Base-by-base conservation (phyloP, 306 rosid species). In the Cyamopsis tetragonoloba region DNA sequence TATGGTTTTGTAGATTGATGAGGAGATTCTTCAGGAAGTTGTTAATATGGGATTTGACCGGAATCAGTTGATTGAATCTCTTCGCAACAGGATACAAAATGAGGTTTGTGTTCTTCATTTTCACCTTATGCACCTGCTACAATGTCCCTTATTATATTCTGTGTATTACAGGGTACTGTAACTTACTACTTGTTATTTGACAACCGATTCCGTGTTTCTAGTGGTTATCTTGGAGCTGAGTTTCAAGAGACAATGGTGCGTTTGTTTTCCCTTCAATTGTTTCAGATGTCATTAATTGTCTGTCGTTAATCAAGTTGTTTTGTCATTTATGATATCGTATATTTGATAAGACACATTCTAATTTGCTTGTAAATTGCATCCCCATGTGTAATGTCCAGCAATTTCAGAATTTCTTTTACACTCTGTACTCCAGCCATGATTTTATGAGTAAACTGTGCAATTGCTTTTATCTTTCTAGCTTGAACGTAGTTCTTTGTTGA, bases 171-270 rank as follows among this genome's bases (percentile, higher is more conserved):
- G 98, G 98, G 86, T 72, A 92, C 98, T 14, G 96, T 92, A 18
- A 87, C 98, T 23, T 92, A 92, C 75, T 87, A 89, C 74, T 80
- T 89, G 82, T 61, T 89, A 67, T 44, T 89, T 87, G 98, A 90
- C 73, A 84, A 84, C 22, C 89, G 89, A 14, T 92, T 84, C 57
- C 88, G 96, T 59, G 89, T 83, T 70, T 86, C 93, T 12, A 84
- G 74, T 41, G 96, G 98, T 81, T 92, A 92, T 81, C 98, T 89
- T 73, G 96, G 93, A 20, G 96, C 92, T 42, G 96, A 89, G 75
- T 84, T 89, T 79, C 96, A 89, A 79, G 98, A 92, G 82, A 83
- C 85, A 15, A 70, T 83, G 89, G 98, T 92, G 66, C 11, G 84
- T 51, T 76, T 27, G 30, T 48, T 72, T 42, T 56, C 23, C 22